A percentile compares a stretch with the other conserved stretches of the same genome.
Evolutionary conservation across 805 yeast genomes (phyloP).

Genomic region (Ogataea sp.): DNA sequence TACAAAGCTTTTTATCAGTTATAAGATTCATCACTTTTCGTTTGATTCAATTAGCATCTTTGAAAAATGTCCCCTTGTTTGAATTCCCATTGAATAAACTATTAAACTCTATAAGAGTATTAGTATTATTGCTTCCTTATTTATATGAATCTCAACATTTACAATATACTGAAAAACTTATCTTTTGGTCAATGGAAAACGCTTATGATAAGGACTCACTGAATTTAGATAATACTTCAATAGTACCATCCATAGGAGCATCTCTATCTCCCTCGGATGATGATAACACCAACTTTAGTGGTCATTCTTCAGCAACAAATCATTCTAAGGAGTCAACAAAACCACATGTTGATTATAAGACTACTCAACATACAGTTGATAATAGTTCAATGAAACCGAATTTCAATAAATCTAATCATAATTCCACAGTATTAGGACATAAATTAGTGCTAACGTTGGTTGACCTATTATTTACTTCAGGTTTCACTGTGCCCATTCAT

Average conservation of each 20-base stretch:
- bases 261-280: no score
- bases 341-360: constrained; percentile 9
- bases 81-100: constrained; percentile 27
- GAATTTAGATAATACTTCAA: no score
- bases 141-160: constrained; percentile 45
- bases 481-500: constrained; percentile 40
- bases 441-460: constrained; percentile 30
- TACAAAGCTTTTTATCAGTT: constrained; percentile 47
- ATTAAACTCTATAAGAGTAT: constrained; percentile 53
- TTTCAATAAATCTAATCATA: constrained; percentile 3
- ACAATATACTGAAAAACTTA: constrained; percentile 23
- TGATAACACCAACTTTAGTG: no score
- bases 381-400: constrained; percentile 8
- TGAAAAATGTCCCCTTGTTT: constrained; percentile 17
- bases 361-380: constrained; percentile 8
- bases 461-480: constrained; percentile 44
- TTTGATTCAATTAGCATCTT: constrained; percentile 17
- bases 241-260: no score
- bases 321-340: constrained; percentile 9
- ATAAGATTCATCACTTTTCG: constrained; percentile 32
- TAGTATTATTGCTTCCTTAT: constrained; percentile 61
- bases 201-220: constrained; percentile 14
- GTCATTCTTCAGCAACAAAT: no score
- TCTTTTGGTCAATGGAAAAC: constrained; percentile 36
- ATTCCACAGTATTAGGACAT: constrained; percentile 22